Conservation (phyloP, 2,329 filamentous ascomycete genomes). For the Cladosporium velox region DNA sequence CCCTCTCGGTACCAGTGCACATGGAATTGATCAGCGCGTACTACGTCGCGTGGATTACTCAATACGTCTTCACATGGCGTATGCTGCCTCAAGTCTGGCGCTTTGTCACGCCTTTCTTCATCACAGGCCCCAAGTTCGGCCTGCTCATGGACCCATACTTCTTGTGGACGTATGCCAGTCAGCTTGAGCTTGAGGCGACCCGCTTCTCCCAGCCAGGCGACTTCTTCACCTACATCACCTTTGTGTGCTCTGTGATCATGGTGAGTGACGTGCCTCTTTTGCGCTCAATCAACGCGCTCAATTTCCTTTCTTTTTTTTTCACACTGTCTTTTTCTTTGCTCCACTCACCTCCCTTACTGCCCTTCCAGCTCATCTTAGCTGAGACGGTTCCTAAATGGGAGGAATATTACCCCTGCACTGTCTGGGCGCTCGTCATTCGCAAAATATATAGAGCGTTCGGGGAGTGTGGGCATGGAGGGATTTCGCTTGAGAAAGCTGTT, state of each 20-base stretch:
- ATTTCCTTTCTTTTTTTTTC: constrained; percentile 26
- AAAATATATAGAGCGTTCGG: constrained; percentile 47
- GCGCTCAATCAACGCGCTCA: constrained; percentile 4
- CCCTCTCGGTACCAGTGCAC: constrained; percentile 63
- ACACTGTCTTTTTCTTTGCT: constrained; percentile 24
- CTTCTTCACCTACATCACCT: constrained; percentile 76
- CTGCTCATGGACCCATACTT: constrained; percentile 77
- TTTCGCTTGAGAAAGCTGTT: constrained; percentile 54
- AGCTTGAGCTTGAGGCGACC: constrained; percentile 70
- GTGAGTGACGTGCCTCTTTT: constrained; percentile 60
- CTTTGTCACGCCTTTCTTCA: constrained; percentile 58
- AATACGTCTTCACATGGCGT: constrained; percentile 49
- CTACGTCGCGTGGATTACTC: constrained; percentile 58
- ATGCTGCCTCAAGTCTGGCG: constrained; percentile 64
- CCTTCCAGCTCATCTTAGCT: constrained; percentile 54
- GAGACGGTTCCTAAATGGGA: constrained; percentile 58
- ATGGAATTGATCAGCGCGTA: constrained; percentile 54
- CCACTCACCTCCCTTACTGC: constrained; percentile 60
- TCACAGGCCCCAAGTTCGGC: constrained; percentile 56
- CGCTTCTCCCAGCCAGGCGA: constrained; percentile 76
- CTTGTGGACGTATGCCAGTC: constrained; percentile 74
- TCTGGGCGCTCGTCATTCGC: constrained; percentile 53
- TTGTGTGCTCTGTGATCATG: constrained; percentile 70
- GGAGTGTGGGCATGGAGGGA: constrained; percentile 56
- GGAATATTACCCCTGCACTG: constrained; percentile 56